These are phyloP conservation scores for Nepenthes gracilis DNA, from an alignment of 148 eudicot genomes.

Conservation along the genomic window DNA sequence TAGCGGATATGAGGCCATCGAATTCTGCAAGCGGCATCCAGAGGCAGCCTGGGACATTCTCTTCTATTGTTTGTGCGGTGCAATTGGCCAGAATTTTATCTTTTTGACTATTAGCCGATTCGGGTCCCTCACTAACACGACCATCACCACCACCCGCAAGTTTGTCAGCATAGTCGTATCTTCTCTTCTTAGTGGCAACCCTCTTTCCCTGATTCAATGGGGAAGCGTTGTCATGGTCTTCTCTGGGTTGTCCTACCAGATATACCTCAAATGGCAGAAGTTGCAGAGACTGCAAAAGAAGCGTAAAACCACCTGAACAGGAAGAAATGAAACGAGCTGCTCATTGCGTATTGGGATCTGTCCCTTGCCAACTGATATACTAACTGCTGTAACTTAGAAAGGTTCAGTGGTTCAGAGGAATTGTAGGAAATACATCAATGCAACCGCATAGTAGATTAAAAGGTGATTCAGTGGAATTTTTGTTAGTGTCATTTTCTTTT, in stretches of 20 bases:
- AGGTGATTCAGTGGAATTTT: not conserved
- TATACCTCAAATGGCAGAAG: slow-evolving; percentile 88
- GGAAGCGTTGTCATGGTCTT: slow-evolving; percentile 89
- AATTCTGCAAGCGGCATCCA: slow-evolving; percentile 80
- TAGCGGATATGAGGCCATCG: slow-evolving; percentile 76
- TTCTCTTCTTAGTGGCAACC: slow-evolving; percentile 79
- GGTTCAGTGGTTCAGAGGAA: not conserved
- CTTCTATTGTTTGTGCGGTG: slow-evolving; percentile 84
- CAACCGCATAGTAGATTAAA: not conserved
- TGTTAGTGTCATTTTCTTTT: not conserved
- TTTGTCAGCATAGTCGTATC: slow-evolving; percentile 86
- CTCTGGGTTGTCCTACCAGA: slow-evolving; percentile 86
- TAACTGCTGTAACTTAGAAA: too few relatives aligned
- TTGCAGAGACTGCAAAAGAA: slow-evolving; percentile 65
- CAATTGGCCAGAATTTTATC: slow-evolving; percentile 93
- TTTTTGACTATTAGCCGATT: slow-evolving; percentile 89
- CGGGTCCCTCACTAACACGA: slow-evolving; percentile 93
- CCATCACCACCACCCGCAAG: slow-evolving; percentile 94
- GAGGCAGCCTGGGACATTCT: slow-evolving; percentile 97
- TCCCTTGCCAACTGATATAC: too few relatives aligned
- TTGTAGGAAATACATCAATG: slow-evolving; percentile 3
- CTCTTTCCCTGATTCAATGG: slow-evolving; percentile 78
- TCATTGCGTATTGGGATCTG: too few relatives aligned
- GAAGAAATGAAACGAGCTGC: too few relatives aligned
- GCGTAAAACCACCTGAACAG: slow-evolving; percentile 42